A percentile compares a stretch with the other conserved stretches of the same genome.
Conservation (phyloP, 345 rosid genomes). For the Cardamine resedifolia region DNA sequence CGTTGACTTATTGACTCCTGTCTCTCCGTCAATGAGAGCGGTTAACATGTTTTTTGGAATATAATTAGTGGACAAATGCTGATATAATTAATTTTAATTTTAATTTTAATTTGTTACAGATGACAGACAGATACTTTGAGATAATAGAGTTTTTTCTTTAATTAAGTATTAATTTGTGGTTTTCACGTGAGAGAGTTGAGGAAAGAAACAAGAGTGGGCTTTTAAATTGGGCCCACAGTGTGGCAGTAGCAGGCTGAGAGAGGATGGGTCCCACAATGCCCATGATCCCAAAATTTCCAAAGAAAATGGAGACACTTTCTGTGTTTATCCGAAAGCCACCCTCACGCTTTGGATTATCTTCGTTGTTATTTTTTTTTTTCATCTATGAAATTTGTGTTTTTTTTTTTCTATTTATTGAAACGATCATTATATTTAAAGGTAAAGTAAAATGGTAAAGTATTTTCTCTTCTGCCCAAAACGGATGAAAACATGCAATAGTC, state of each 20-base stretch:
- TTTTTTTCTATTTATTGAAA: not conserved
- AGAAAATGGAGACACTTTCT: constrained; percentile 40
- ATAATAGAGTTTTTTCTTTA: not conserved
- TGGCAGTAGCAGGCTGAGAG: constrained; percentile 34
- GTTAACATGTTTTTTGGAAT: constrained; percentile 9
- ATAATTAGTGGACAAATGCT: constrained; percentile 14
- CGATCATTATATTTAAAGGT: not conserved
- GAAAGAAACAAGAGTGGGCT: constrained; percentile 31
- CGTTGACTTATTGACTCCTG: constrained; percentile 26
- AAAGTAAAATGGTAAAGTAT: not conserved
- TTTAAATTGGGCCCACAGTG: constrained; percentile 36
- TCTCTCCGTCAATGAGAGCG: constrained; percentile 19
- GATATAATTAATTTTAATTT: too few species aligned
- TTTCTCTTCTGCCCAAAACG: not conserved
- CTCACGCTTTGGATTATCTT: constrained; percentile 39
- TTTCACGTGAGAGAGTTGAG: constrained; percentile 21
- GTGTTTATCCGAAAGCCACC: constrained; percentile 38
- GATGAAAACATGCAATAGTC: constrained; percentile 8
- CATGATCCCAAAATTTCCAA: constrained; percentile 45
- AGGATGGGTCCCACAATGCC: constrained; percentile 29
- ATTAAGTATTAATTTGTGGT: not conserved
- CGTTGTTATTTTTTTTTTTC: not conserved
- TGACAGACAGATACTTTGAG: constrained; percentile 10
- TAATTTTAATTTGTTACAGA: not conserved
- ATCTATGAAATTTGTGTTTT: not conserved